Percentiles rank a stretch among this genome's conserved stretches.
phyloP scores from a whole-genome alignment of 2,329 filamentous ascomycete species.

The Aspergillus uvarum region DNA sequence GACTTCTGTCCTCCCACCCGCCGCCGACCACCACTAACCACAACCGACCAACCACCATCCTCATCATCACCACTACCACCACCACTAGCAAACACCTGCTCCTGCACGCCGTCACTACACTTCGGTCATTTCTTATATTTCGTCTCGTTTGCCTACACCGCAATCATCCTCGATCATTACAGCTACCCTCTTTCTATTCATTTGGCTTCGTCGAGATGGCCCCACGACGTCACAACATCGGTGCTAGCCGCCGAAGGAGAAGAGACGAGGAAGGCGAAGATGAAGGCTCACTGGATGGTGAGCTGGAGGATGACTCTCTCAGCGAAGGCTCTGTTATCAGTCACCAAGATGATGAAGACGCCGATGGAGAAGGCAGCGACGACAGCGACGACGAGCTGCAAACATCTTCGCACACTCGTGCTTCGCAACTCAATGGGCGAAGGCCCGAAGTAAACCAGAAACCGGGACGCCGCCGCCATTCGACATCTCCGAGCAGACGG shows the following conservation, averaged over 20 bases:
- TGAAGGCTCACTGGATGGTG: constrained; percentile 50
- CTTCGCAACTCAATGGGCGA: constrained; percentile 29
- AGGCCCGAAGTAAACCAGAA: constrained; percentile 27
- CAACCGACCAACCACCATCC: neutral
- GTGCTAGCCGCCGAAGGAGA: constrained; percentile 46
- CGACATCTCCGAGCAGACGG: constrained; percentile 33
- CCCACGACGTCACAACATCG: constrained; percentile 45
- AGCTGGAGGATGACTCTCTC: constrained; percentile 61
- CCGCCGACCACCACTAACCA: neutral
- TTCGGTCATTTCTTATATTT: constrained; percentile 10
- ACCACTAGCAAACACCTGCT: constrained; percentile 4
- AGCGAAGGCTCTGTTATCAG: constrained; percentile 61
- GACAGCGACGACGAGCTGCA: constrained; percentile 51
- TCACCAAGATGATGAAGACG: constrained; percentile 59
- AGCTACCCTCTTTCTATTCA: neutral
- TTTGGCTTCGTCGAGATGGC: constrained; percentile 38
- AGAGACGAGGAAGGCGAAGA: constrained; percentile 52
- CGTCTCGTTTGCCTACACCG: neutral
- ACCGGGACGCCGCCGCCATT: constrained; percentile 36
- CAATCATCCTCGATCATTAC: constrained; percentile 1
- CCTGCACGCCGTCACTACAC: constrained; percentile 24
- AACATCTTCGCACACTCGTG: constrained; percentile 27
- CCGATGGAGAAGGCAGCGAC: constrained; percentile 60
- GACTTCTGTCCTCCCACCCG: constrained; percentile 9
- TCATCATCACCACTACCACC: neutral